Evolutionary conservation across 163 green algal genomes (phyloP), one percentile per base, ranked within the genome.

Genomic region (Volvox carteri): DNA sequence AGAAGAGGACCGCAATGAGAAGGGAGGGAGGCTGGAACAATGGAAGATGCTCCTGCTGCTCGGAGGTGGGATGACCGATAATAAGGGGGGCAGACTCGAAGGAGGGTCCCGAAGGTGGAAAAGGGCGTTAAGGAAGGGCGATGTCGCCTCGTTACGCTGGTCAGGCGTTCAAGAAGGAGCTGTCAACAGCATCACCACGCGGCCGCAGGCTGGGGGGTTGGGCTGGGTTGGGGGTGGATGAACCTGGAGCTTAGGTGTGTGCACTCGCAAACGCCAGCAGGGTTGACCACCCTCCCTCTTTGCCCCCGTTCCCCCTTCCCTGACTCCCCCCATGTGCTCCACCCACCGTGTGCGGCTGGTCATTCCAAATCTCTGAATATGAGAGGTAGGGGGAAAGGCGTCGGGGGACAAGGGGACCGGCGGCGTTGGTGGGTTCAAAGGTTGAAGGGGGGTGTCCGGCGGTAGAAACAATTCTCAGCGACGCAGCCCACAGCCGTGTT

Each of bases 311-410:
- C 62, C 62, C 18, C 58, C 6, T 30, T 11, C 9, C 58, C 58
- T 23, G 19, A 23, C 58, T 30, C 6, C 14, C 58, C 58, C 12
- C 48, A 58, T 14, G 14, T 14, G 12, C 48, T 14, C 33, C 39
- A 18, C 78, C 42, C 78, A 85, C 78, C 79, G 65, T 79, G 44
- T 87, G 65, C 30, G 80, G 80, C 48, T 80, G 86, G 6, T 93
- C 91, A 48, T 92, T 35, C 30, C 95, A 85, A 3, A 95, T 83
- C 86, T 97, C 95, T 62, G 94, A 33, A 88, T 67, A 30, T 95
- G 90, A 46, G n/a, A 42, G 25, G 73, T 19, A 46, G 9, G 6
- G 30, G 65, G 30, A 35, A 21, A 46, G 25, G 67, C 30, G 21
- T 37, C 44, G 19, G 70, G 3, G 37, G 25, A 3, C 48, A 70